These are phyloP conservation scores for Pythium periplocum DNA, from an alignment of 352 stramenopile genomes.

Conservation along the genomic window DNA sequence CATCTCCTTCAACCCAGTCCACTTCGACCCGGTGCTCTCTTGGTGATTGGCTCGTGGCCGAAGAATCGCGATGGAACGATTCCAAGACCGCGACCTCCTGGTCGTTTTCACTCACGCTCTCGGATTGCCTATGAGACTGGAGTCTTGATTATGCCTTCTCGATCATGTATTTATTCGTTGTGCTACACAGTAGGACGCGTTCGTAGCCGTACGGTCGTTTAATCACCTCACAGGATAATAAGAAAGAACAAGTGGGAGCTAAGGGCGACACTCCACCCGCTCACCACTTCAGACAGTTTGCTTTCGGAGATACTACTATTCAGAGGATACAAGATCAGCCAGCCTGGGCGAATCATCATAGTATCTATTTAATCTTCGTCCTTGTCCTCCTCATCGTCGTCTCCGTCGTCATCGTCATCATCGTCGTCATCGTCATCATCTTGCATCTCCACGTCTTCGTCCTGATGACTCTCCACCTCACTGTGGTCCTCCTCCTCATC, in stretches of 20 bases:
- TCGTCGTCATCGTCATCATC: constrained; percentile 22
- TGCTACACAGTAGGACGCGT: too few species aligned
- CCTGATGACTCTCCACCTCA: constrained; percentile 30
- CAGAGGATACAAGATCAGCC: too few species aligned
- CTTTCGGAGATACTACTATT: too few species aligned
- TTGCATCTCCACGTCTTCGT: constrained; percentile 25
- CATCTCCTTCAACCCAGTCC: constrained; percentile 1
- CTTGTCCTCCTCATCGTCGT: constrained; percentile 13
- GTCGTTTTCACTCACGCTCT: constrained; percentile 48
- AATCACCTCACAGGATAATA: too few species aligned
- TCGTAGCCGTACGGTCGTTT: too few species aligned
- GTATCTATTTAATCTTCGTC: background rate
- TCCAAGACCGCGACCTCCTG: constrained; percentile 45
- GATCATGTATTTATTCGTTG: too few species aligned
- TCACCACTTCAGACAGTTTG: too few species aligned
- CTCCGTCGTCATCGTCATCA: constrained; percentile 19
- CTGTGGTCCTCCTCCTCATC: constrained; percentile 24
- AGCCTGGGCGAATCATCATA: too few species aligned
- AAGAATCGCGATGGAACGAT: constrained; percentile 51
- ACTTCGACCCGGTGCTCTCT: constrained; percentile 35
- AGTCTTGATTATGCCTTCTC: too few species aligned
- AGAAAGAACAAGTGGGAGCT: too few species aligned
- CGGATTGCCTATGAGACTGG: constrained; percentile 30
- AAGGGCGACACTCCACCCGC: too few species aligned
- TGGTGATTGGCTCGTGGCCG: constrained; percentile 51